Evolutionary conservation across 192 early-diverging fungal genomes (phyloP), one percentile per base, ranked within the genome.

Genomic region (Glomus cerebriforme): DNA sequence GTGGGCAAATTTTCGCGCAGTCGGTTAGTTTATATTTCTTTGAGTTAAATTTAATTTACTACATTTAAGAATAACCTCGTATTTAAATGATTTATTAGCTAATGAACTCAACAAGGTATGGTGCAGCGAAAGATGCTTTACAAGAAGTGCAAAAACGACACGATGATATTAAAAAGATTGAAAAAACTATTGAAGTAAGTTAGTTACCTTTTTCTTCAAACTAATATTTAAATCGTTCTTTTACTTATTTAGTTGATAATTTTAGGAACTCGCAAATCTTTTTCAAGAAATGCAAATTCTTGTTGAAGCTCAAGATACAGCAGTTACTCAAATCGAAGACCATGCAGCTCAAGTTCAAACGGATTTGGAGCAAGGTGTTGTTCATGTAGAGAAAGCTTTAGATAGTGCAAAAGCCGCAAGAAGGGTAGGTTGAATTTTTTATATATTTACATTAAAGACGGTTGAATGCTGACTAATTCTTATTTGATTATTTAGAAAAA

Each of bases 151-250:
- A 96, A 84, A 86, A 91, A 75, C 86, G 93, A 45, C 95, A 96
- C 78, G 85, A 91, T 73, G 95, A 96, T 77, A 94, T 96, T 67
- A 87, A 94, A 77, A 90, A 92, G 84, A 96, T 96, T 80, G 95
- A 96, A 85, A 92, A 90, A 80, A 93, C 91, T 19, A 95, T 96
- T 80, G 78, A 95, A 72, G 93, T 94, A 87, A 75, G 86, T 84
- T 19, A 75, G 86, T 84, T 19, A 24, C 9, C 2, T 59, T 24
- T 35, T 27, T 49, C 19, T 9, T 9, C 4, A 32, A 17, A 37
- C 37, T 65, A 43, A 54, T 72, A 45, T 27, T 71, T 13, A 31
- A 2, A 8, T n/a, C 12, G 3, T 49, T 31, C 31, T 54, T 19
- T 54, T 49, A 17, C 35, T 54, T 19, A 26, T 31, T 3, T 4